These are phyloP conservation scores for Aspergillus conjunctus DNA, from an alignment of 495 filamentous ascomycete species.

Conservation along the genomic window DNA sequence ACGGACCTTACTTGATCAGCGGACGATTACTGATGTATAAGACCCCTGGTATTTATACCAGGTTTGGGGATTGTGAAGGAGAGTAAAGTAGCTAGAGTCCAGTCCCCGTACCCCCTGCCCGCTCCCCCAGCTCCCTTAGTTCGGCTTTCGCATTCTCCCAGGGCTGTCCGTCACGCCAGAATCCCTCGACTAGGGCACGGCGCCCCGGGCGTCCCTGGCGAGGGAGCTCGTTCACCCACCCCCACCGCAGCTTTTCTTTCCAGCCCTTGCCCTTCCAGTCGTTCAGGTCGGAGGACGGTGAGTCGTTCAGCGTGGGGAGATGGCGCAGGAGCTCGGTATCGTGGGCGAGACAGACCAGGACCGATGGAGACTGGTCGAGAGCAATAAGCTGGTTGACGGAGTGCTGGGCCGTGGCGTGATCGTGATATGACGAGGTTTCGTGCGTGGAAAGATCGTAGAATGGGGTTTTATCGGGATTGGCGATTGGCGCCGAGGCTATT, in stretches of 20 bases:
- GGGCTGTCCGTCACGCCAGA: constrained; percentile 30
- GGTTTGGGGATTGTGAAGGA: too few relatives aligned
- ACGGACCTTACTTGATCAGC: too few relatives aligned
- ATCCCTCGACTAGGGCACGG: constrained; percentile 23
- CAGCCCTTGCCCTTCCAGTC: constrained; percentile 52
- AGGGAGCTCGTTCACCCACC: constrained; percentile 31
- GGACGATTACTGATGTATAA: too few relatives aligned
- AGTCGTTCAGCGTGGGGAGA: constrained; percentile 36
- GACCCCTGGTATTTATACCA: too few relatives aligned
- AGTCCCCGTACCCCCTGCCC: background rate
- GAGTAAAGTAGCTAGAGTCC: background rate
- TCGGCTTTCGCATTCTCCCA: constrained; percentile 6
- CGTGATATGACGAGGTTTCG: constrained; percentile 25
- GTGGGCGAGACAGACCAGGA: constrained; percentile 56
- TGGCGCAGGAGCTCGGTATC: constrained; percentile 32
- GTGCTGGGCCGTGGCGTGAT: constrained; percentile 24
- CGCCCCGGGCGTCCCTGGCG: constrained; percentile 28
- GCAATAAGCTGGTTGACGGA: constrained; percentile 24
- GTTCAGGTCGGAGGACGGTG: constrained; percentile 47
- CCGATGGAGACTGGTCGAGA: constrained; percentile 49
- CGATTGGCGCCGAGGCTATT: background rate
- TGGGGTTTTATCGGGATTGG: constrained; percentile 18
- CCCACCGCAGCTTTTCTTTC: constrained; percentile 30
- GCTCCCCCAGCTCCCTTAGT: background rate
- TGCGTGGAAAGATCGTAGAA: constrained; percentile 29